Conservation (phyloP, 1,139 yeast genomes). For the Candida albicans region DNA sequence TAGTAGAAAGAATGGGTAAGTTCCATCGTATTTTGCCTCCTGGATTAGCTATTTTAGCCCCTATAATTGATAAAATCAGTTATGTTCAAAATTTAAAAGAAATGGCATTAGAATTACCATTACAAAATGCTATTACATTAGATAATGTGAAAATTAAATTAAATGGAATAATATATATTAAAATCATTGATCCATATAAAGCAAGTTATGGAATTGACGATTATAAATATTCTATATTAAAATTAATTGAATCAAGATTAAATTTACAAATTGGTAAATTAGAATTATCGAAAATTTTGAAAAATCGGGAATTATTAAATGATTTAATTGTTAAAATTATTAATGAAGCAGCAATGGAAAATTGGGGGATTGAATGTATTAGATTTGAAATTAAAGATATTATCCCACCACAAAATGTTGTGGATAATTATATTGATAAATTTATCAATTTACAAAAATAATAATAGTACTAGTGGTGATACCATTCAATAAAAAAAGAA, state of each 20-base stretch:
- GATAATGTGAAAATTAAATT: constrained; percentile 83
- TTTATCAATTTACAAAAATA: not conserved
- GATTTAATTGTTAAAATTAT: constrained; percentile 72
- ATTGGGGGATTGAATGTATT: constrained; percentile 83
- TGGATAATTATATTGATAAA: not conserved
- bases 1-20: constrained; percentile 89
- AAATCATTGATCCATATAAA: constrained; percentile 77
- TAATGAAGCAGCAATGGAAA: constrained; percentile 77
- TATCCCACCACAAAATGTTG: not conserved
- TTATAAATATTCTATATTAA: constrained; percentile 81
- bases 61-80: constrained; percentile 71
- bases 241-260: constrained; percentile 90
- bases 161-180: constrained; percentile 80
- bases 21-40: constrained; percentile 74
- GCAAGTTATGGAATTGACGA: constrained; percentile 90
- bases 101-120: constrained; percentile 78
- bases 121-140: constrained; percentile 81
- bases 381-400: constrained; percentile 87
- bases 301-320: constrained; percentile 73
- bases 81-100: constrained; percentile 84
- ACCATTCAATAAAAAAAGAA: not conserved
- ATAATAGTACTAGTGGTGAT: too few species aligned
- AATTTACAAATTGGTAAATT: constrained; percentile 84
- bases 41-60: constrained; percentile 72
- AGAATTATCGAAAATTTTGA: constrained; percentile 73